Percentiles rank a stretch among this genome's conserved stretches.
These are phyloP conservation scores for Paecilomyces formosus DNA, from an alignment of 2,329 filamentous ascomycete genomes.

Conservation along the genomic window DNA sequence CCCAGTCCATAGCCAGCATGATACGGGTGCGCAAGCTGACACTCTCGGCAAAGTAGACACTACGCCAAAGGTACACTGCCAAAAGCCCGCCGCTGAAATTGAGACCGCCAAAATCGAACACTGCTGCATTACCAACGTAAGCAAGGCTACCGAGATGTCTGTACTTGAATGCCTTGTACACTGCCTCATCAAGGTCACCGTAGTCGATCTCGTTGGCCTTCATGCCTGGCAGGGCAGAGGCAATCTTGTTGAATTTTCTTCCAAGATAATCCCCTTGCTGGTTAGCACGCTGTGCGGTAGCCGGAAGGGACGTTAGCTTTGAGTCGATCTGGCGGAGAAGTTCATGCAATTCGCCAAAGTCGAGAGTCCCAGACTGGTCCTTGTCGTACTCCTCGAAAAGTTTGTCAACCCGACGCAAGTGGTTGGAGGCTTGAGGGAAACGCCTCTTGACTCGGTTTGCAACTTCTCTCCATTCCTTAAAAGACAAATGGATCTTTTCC, in stretches of 20 bases:
- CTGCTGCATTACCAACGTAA: conserved; percentile 91
- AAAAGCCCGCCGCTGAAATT: conserved; percentile 75
- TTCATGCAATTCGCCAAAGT: conserved; percentile 86
- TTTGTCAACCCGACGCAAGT: conserved; percentile 81
- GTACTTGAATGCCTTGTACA: conserved; percentile 94
- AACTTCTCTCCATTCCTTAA: conserved; percentile 79
- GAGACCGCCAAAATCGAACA: conserved; percentile 82
- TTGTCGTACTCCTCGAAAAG: conserved; percentile 90
- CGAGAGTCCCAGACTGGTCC: conserved; percentile 85
- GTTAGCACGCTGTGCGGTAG: conserved; percentile 91
- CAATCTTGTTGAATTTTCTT: conserved; percentile 87
- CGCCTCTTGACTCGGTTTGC: conserved; percentile 76
- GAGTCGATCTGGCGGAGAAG: conserved; percentile 86
- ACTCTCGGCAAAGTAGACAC: conserved; percentile 95
- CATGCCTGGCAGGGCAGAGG: conserved; percentile 68
- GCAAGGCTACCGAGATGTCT: conserved; percentile 84
- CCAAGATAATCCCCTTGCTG: conserved; percentile 93
- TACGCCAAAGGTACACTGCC: conserved; percentile 93
- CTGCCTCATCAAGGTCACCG: conserved; percentile 82
- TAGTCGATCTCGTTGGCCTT: conserved; percentile 73
- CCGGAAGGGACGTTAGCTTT: conserved; percentile 88
- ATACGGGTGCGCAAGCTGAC: conserved; percentile 86
- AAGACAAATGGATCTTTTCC: conserved; percentile 76
- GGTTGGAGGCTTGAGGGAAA: conserved; percentile 83
- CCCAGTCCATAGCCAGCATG: conserved; percentile 95